These are phyloP conservation scores for Clonostachys rhizophaga DNA, from an alignment of 2,329 filamentous ascomycete species.

Conservation along the genomic window DNA sequence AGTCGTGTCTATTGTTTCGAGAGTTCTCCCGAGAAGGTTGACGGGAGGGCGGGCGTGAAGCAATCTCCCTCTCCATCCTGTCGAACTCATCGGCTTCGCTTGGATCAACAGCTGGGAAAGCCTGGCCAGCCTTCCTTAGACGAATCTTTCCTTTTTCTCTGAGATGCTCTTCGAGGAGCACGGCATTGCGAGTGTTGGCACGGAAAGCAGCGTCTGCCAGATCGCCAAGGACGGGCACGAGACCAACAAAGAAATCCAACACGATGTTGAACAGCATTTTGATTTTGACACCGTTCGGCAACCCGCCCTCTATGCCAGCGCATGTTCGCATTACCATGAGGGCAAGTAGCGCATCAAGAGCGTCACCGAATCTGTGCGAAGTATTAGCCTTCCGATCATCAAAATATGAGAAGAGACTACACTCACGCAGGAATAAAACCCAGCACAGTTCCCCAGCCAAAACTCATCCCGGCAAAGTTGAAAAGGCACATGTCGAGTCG, in stretches of 20 bases:
- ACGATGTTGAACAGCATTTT: constrained; percentile 80
- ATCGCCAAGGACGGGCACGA: constrained; percentile 75
- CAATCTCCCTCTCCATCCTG: constrained; percentile 16
- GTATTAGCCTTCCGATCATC: constrained; percentile 9
- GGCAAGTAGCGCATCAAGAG: constrained; percentile 67
- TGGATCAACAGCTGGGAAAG: constrained; percentile 42
- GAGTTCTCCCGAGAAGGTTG: constrained; percentile 14
- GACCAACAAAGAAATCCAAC: constrained; percentile 68
- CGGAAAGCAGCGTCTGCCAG: constrained; percentile 68
- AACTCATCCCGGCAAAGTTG: constrained; percentile 73
- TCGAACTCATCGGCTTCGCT: constrained; percentile 50
- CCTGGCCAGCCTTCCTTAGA: constrained; percentile 37
- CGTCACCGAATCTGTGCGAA: constrained; percentile 62
- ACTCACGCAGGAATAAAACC: constrained; percentile 77
- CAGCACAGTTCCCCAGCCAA: constrained; percentile 87
- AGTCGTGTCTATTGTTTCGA: constrained; percentile 5
- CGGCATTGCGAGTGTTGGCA: constrained; percentile 72
- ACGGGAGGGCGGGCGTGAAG: constrained; percentile 13
- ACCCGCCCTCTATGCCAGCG: constrained; percentile 69
- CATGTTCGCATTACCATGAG: constrained; percentile 71
- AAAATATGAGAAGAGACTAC: not conserved
- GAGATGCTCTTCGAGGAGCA: constrained; percentile 63
- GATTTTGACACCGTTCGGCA: constrained; percentile 54
- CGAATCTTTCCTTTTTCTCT: constrained; percentile 62
- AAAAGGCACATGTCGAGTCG: constrained; percentile 81